Evolutionary conservation across 2,329 filamentous ascomycete genomes (phyloP), one percentile per base, ranked within the genome.

Genomic region (Colletotrichum acutatum): DNA sequence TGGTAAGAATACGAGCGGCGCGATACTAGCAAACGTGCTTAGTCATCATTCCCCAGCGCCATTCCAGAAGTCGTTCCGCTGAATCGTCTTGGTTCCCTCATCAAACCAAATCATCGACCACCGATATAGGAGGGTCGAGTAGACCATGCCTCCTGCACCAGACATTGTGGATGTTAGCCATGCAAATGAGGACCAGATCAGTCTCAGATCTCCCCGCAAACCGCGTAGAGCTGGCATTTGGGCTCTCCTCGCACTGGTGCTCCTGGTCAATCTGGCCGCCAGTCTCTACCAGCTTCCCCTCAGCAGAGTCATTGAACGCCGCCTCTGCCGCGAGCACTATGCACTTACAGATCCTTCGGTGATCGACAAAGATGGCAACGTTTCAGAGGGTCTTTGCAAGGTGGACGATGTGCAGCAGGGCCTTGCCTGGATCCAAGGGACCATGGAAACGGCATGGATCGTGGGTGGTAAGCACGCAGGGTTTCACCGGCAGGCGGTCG

Each of bases 311-410:
- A 80, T 88, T 28, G 86, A 88, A 77, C 79, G 81, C 26, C 82
- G 85, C 1, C 79, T 88, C 6, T 91, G 89, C 68, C 79, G 82
- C 28, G 85, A 87, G 24, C 84, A 88, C 77, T 90, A 90, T 76
- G 71, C 71, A 16, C 74, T 66, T 8, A 78, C 82, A 3, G 83
- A 88, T 11, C 85, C 84, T 57, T 78, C 71, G 4, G 68, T 72
- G 2, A 60, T 74, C 19, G 71, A 68, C 5, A 14, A 22, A 0
- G 81, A 83, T 64, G 85, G 85, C 5, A 78, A 78, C 26, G 79
- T 90, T 1, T 82, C 84, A 1, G 89, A 91, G 78, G 79, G 83
- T 70, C 77, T 88, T 4, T 91, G 89, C 79, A 91, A 91, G 76
- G 77, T 87, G 11, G 84, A 89, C 69, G 78, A 77, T 14, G 82